Percentiles rank a stretch among this genome's conserved stretches.
These are phyloP conservation scores for Colletotrichum sp. DNA, from an alignment of 2,329 filamentous ascomycete species.

Conservation along the genomic window DNA sequence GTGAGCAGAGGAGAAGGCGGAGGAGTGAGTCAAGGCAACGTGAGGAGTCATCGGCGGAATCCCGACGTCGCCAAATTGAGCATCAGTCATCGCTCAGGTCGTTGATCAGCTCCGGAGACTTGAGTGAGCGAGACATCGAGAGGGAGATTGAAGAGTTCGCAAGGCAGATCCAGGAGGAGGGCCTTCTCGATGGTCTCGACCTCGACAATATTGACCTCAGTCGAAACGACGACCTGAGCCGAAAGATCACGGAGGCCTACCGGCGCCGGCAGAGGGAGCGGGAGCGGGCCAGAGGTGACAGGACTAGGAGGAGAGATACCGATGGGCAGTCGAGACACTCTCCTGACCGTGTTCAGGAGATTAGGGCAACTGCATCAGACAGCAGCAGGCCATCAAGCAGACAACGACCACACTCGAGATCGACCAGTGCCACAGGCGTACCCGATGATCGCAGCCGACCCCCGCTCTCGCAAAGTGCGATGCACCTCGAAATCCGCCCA, in stretches of 20 bases:
- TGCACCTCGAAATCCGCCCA: conserved; percentile 54
- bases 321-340: conserved; percentile 42
- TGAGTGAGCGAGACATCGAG: conserved; percentile 80
- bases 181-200: conserved; percentile 86
- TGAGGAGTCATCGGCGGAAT: conserved; percentile 38
- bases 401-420: conserved; percentile 49
- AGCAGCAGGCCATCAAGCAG: conserved; percentile 26
- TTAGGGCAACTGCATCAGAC: conserved; percentile 23
- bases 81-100: conserved; percentile 90
- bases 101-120: conserved; percentile 79
- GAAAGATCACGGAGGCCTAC: conserved; percentile 89
- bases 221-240: conserved; percentile 89
- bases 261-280: conserved; percentile 72
- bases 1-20: conserved; percentile 38
- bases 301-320: conserved; percentile 44
- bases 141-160: conserved; percentile 90
- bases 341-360: conserved; percentile 17
- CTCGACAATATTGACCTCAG: conserved; percentile 83
- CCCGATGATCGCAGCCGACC: conserved; percentile 57
- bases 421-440: conserved; percentile 46
- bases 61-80: conserved; percentile 68
- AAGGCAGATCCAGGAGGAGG: conserved; percentile 86
- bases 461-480: conserved; percentile 49
- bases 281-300: conserved; percentile 7
- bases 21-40: conserved; percentile 52